phyloP scores from a whole-genome alignment of 2,329 filamentous ascomycete genomes.

The Alternaria angustiovoidea region DNA sequence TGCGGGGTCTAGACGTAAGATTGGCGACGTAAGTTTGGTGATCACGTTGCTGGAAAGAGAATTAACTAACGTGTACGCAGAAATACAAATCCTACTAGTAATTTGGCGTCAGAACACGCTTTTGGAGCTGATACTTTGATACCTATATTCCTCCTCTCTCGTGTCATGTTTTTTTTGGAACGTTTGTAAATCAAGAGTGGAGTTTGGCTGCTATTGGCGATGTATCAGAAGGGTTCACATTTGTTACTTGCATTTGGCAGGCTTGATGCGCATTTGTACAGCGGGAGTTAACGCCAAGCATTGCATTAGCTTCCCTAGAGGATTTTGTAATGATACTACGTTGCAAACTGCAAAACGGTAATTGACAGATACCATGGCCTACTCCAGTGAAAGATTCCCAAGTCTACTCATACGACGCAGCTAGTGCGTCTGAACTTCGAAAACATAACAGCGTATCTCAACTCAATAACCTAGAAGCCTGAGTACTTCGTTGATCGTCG shows the following conservation, averaged over 20 bases:
- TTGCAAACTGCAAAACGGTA: neutral
- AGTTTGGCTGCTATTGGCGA: neutral
- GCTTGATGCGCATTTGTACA: neutral
- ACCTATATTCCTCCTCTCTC: neutral
- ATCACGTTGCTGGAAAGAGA: neutral
- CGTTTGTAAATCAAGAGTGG: constrained; percentile 19
- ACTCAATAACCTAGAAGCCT: no score
- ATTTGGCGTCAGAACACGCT: neutral
- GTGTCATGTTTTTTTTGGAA: neutral
- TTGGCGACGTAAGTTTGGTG: constrained; percentile 80
- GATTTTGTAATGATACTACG: neutral
- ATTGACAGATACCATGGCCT: neutral
- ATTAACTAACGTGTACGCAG: neutral
- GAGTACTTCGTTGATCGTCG: no score
- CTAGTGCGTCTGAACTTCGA: neutral
- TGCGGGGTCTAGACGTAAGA: constrained; percentile 77
- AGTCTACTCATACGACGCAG: neutral
- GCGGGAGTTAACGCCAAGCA: neutral
- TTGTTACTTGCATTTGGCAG: neutral
- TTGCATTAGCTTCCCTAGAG: neutral
- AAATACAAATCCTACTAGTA: constrained; percentile 20
- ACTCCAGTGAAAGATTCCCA: neutral
- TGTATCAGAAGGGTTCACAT: neutral
- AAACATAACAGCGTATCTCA: no score
- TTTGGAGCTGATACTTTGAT: neutral